Conservation (phyloP, 2,329 filamentous ascomycete species). For the Mollisia scopiformis region DNA sequence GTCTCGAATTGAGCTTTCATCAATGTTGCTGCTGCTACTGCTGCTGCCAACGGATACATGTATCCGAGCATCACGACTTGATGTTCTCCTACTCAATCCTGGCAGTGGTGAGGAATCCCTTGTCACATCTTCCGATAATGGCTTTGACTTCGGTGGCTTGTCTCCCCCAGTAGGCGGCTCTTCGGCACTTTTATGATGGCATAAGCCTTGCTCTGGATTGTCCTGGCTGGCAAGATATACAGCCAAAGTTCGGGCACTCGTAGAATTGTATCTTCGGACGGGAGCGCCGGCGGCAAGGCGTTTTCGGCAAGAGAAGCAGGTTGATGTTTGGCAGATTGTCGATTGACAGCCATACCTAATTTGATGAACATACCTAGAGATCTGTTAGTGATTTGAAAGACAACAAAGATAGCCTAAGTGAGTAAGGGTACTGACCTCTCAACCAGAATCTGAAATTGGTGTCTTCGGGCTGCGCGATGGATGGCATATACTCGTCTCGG, state of each 20-base stretch:
- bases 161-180: slow-evolving; percentile 9
- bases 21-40: not conserved
- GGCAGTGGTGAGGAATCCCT: not conserved
- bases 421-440: slow-evolving; percentile 57
- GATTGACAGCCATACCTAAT: slow-evolving; percentile 80
- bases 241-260: slow-evolving; percentile 81
- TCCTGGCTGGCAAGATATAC: slow-evolving; percentile 81
- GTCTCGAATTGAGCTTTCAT: not conserved
- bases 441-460: slow-evolving; percentile 68
- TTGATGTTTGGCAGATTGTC: slow-evolving; percentile 70
- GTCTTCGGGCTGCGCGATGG: slow-evolving; percentile 61
- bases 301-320: slow-evolving; percentile 79
- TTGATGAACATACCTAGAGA: slow-evolving; percentile 74
- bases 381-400: slow-evolving; percentile 12
- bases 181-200: slow-evolving; percentile 43
- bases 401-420: slow-evolving; percentile 5
- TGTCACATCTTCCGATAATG: not conserved
- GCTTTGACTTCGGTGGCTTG: slow-evolving; percentile 7
- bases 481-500: slow-evolving; percentile 64
- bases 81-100: not conserved
- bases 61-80: not conserved
- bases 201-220: slow-evolving; percentile 72
- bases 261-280: slow-evolving; percentile 76
- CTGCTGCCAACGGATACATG: not conserved
- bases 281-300: slow-evolving; percentile 68